These are phyloP conservation scores for Poa pratensis DNA, from an alignment of 176 grass and related monocot species.

Conservation along the genomic window DNA sequence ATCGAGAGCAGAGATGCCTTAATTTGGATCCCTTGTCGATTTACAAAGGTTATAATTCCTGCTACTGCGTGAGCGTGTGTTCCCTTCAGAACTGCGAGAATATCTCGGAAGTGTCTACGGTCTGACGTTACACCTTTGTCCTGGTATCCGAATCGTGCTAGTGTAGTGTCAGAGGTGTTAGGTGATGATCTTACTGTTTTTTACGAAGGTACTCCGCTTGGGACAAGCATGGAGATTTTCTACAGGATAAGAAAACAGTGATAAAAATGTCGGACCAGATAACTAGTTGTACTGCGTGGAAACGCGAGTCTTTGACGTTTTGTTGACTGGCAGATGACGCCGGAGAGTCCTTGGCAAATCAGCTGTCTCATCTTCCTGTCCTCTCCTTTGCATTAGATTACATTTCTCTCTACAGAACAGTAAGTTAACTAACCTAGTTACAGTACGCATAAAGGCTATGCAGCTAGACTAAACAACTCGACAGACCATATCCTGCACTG, in stretches of 20 bases:
- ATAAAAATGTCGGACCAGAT: background rate
- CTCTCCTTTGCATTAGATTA: slow-evolving; percentile 19
- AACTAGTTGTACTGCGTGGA: background rate
- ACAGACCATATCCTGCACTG: slow-evolving; percentile 15
- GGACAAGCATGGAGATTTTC: background rate
- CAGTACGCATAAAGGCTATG: slow-evolving; percentile 34
- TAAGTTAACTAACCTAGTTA: background rate
- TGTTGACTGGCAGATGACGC: slow-evolving; percentile 32
- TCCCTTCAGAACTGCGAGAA: background rate
- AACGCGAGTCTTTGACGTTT: slow-evolving; percentile 44
- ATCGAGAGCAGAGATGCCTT: background rate
- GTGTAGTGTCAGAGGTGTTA: background rate
- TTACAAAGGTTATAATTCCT: slow-evolving; percentile 12
- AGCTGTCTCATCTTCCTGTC: slow-evolving; percentile 37
- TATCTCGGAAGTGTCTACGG: background rate
- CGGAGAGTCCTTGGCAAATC: slow-evolving; percentile 23
- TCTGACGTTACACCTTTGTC: slow-evolving; percentile 34
- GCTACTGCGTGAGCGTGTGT: background rate
- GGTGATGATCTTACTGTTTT: background rate
- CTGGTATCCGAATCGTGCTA: background rate
- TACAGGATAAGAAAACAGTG: background rate
- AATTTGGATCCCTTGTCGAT: background rate
- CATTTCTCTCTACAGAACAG: background rate
- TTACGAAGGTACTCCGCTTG: too few species aligned
- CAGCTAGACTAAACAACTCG: slow-evolving; percentile 19